Evolutionary conservation across 2,329 filamentous ascomycete genomes (phyloP), one percentile per base, ranked within the genome.

Genomic region (Metarhizium guizhouense): DNA sequence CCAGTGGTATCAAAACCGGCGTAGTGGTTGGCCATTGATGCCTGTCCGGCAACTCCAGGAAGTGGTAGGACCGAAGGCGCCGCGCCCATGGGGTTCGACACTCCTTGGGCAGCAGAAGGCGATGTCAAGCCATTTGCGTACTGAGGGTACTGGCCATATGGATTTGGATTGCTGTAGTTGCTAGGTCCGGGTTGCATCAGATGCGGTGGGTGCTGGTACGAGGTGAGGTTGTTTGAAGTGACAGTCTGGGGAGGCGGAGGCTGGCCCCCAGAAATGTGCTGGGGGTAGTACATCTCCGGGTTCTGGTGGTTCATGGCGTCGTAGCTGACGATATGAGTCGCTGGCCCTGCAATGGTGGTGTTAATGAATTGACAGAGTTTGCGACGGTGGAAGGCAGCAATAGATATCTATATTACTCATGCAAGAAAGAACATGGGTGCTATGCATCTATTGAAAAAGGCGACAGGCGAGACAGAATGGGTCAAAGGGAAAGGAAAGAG

Each of bases 271-370:
- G 88, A 88, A 77, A 95, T 86, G 72, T 94, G 88, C 65, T 82
- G 76, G 68, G 86, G 81, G 67, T 94, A 91, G 71, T 95, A 94
- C 85, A 95, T 88, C 65, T 95, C 93, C 63, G 84, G 48, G 32
- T 38, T 38, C 34, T 51, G 48, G 38, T 42, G 25, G 32, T 52
- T 42, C 92, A 96, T 96, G 72, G 77, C 75, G 68, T 71, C 68
- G 64, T 65, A 68, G 52, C 62, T 65, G 43, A 64, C 57, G 50
- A 69, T 70, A 49, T 63, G 60, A 18, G 68, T 70, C 48, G 67
- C 62, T 42, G 64, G 63, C 38, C 62, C 64, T 14, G 66, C 63
- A 54, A 68, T 65, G 50, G 67, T 64, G 50, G 67, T 64, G 66
- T 79, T 78, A 50, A 78, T 74, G 56, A 50, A 78, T 74, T 56